phyloP scores from a whole-genome alignment of 2,329 filamentous ascomycete species.

The Elsinoe fawcettii region DNA sequence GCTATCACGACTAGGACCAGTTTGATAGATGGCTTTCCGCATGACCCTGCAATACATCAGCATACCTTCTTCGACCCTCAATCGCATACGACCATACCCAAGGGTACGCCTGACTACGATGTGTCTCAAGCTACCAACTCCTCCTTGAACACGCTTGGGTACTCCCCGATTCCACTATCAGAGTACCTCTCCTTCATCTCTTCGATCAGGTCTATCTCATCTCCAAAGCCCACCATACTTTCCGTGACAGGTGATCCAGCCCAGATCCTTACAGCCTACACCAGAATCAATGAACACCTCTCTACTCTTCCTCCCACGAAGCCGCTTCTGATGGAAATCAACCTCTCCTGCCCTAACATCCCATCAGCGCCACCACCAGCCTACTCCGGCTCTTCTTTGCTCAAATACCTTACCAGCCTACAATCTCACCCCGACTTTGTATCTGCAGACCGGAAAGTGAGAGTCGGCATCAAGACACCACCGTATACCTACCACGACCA shows the following conservation, averaged over 20 bases:
- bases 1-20: constrained; percentile 69
- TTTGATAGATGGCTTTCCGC: constrained; percentile 55
- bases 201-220: constrained; percentile 41
- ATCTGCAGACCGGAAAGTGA: constrained; percentile 27
- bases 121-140: constrained; percentile 21
- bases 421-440: constrained; percentile 24
- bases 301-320: constrained; percentile 28
- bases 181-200: constrained; percentile 52
- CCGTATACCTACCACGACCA: constrained; percentile 66
- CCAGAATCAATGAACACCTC: constrained; percentile 36
- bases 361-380: constrained; percentile 60
- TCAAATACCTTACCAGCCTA: constrained; percentile 48
- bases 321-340: constrained; percentile 63
- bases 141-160: constrained; percentile 63
- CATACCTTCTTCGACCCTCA: constrained; percentile 56
- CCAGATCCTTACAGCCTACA: constrained; percentile 53
- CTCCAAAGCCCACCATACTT: constrained; percentile 55
- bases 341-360: constrained; percentile 74
- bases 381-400: constrained; percentile 49
- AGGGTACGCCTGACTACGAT: constrained; percentile 8
- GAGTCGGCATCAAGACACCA: constrained; percentile 63
- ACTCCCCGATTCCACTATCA: constrained; percentile 56
- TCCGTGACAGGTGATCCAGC: constrained; percentile 59
- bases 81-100: constrained; percentile 24
- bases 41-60: constrained; percentile 54